Evolutionary conservation across 768 basidiomycete species (phyloP), one percentile per base, ranked within the genome.

Genomic region (Collybia sordida): DNA sequence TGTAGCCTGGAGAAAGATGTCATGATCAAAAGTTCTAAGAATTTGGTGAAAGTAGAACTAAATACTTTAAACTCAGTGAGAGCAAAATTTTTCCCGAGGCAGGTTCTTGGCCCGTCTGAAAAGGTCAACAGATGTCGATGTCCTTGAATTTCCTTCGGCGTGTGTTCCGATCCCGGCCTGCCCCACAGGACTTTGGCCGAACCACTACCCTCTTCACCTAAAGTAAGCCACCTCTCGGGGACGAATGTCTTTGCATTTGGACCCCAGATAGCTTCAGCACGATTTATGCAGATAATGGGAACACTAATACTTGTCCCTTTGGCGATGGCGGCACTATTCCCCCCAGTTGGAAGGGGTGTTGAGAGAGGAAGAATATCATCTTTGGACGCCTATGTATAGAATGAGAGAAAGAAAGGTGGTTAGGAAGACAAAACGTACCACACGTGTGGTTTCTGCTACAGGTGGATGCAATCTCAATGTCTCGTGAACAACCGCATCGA

Each of bases 161-260:
- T 44, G 17, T 52, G 52, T 0, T 65, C 62, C 12, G 63, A 65
- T 4, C 27, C 27, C 11, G 27, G 27, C 11, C 11, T 27, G 5
- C 27, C 27, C 27, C 27, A 27, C 27, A 5, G 27, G 11, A 27
- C 27, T 27, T 27, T 27, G 27, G 27, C 27, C 11, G 27, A 27
- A 5, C 11, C 27, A 5, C 11, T 27, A 11, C 27, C 27, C 11
- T 27, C 27, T 27, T 27, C 27, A 11, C 11, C 27, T 27, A 65
- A 63, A 4, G 53, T 54, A 6, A 87, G 66, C 87, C 88, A 89
- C 4, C 86, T 70, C 49, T 83, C 81, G 0, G 86, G 87, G 36
- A 75, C 70, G 61, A 83, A 90, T 41, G 73, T 73, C 18, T 73
- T 71, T 3, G 83, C 75, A 49, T 84, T 76, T 0, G 71, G 58